These are phyloP conservation scores for Vaccinium vitisidaea DNA, from an alignment of 148 eudicot species.

Conservation along the genomic window DNA sequence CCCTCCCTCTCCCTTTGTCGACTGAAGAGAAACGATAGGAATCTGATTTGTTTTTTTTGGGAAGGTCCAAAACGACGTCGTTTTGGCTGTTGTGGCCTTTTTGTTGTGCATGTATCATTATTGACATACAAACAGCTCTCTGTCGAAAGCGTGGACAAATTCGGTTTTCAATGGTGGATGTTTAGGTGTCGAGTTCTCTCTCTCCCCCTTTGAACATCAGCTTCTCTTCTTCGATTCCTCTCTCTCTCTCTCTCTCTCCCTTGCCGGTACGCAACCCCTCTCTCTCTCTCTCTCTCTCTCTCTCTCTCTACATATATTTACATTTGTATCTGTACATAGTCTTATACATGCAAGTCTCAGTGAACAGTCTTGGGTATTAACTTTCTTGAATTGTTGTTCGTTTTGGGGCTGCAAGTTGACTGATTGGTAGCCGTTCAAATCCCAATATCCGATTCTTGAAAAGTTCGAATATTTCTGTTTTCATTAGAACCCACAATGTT, in stretches of 20 bases:
- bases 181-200: neutral
- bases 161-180: neutral
- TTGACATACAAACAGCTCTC: neutral
- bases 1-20: no score
- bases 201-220: neutral
- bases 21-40: no score
- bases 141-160: conserved; percentile 9
- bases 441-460: neutral
- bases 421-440: conserved; percentile 1
- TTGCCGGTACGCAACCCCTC: no score
- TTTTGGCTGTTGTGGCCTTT: no score
- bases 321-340: neutral
- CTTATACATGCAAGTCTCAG: neutral
- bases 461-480: neutral
- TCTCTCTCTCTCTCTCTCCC: neutral
- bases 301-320: neutral
- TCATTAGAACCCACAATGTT: neutral
- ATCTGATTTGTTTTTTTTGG: no score
- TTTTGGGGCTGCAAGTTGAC: conserved; percentile 10
- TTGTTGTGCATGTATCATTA: no score
- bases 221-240: neutral
- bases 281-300: neutral
- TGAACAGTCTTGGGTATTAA: neutral
- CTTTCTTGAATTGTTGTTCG: neutral
- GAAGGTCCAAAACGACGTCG: no score